Base-by-base conservation (phyloP, 306 rosid species). In the Clitoria ternatea region DNA sequence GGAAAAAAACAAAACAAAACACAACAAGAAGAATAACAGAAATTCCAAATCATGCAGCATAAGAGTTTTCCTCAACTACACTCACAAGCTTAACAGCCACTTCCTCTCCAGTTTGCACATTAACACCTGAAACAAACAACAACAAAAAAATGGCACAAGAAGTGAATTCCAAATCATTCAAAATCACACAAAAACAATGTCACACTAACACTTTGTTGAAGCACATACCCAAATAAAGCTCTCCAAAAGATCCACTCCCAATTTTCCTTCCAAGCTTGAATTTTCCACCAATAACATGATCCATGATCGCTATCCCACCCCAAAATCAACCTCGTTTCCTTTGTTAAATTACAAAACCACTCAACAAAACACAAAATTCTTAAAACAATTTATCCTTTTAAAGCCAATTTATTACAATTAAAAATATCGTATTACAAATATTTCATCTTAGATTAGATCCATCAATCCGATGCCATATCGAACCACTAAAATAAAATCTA, bases 161-260 rank as follows among this genome's bases (percentile, higher is more conserved):
- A 76, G 57, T n/a, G 1, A 72, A n/a, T 13, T 63, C 70, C 48
- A 65, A 70, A 75, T 54, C 35, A 71, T n/a, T n/a, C 57, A 45
- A 61, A 18, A 79, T 45, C 35, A 40, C 35, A 24, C 44, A 29
- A 48, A 72, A 43, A 68, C 53, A n/a, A n/a, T 47, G 70, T n/a
- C 43, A 23, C 60, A 45, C 66, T 30, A 44, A 62, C 0, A 53
- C 60, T 56, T n/a, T n/a, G n/a, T 23, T 32, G 24, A 80, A 45
- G 64, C 69, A 43, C 86, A 77, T 78, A 91, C 99, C 98, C 83
- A 93, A 84, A 77, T 88, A 93, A 61, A 93, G 94, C 48, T 93
- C 97, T 50, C 98, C 98, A 79, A 90, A 93, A 4, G 98, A 93
- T 72, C 98, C 98, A 54, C 97, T 84, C 5, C 98, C 98, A 79